Evolutionary conservation across 441 rosid species (phyloP).

Genomic region (Corymbia citriodora): DNA sequence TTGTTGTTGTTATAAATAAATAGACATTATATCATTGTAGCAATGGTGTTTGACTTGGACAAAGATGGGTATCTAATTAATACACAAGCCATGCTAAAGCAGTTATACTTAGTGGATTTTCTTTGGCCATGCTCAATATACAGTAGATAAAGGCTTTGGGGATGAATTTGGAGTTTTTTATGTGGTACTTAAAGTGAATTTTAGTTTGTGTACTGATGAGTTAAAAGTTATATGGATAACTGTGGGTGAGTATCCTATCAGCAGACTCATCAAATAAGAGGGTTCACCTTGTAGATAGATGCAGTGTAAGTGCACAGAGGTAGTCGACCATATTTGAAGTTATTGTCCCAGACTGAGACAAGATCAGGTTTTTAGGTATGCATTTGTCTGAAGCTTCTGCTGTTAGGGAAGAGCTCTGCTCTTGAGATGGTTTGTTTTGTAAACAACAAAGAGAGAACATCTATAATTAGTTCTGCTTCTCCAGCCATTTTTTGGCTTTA

Average conservation of each 20-base stretch:
- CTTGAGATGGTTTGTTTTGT: background rate
- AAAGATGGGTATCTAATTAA: background rate
- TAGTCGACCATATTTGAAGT: background rate
- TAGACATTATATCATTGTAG: background rate
- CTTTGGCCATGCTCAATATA: background rate
- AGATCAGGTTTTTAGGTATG: background rate
- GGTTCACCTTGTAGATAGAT: background rate
- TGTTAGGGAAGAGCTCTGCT: background rate
- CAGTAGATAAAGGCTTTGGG: background rate
- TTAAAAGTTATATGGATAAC: background rate
- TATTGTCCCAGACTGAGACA: background rate
- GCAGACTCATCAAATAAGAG: background rate
- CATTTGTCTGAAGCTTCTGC: background rate
- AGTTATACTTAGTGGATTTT: background rate
- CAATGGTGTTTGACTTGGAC: background rate
- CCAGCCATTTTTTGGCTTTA: background rate
- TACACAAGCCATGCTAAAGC: background rate
- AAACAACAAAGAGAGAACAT: background rate
- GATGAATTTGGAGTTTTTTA: background rate
- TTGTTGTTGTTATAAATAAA: background rate
- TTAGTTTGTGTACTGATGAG: background rate
- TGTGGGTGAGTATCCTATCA: background rate
- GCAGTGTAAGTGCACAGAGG: background rate
- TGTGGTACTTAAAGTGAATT: background rate
- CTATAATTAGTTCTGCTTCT: background rate